Evolutionary conservation across 2,329 filamentous ascomycete genomes (phyloP), one percentile per base, ranked within the genome.

Genomic region (Penicillium nordicum): DNA sequence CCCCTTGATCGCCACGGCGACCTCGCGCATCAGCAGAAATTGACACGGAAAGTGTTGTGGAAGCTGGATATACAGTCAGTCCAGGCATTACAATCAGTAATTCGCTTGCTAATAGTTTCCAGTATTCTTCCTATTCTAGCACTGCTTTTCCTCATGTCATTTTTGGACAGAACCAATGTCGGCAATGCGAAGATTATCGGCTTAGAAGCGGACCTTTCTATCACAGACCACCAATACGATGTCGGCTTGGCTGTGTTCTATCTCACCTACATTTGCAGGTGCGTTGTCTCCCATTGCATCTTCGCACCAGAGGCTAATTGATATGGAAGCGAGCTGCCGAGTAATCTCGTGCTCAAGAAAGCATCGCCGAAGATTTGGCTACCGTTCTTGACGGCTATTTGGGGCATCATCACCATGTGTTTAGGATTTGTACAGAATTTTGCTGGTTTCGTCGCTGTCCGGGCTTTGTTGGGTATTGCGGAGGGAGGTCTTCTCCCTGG

Each of bases 101-200:
- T 23, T 18, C 29, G 16, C 29, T 18, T 43, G 40, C 29, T 40
- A n/a, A 42, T 12, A 9, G 5, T 4, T 10, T 16, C 32, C 54
- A 87, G 84, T 47, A 82, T 88, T 27, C 74, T 88, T 7, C 85
- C 86, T 0, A 72, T 86, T 7, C 78, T 89, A n/a, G 80, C 84
- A 0, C 65, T 88, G 0, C 74, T 89, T 1, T 88, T 88, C 62
- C 76, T 88, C 10, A 88, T 84, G 72, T 88, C 85, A 1, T 83
- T 83, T 60, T 76, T 84, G 53, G 87, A 89, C 70, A 80, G 88
- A 41, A 88, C 86, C n/a, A 90, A 89, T 67, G 84, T 89, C 37
- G 87, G 87, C 37, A 89, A 89, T 65, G 87, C 86, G 25, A 84
- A 84, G 58, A 84, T 89, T 9, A 79, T 87, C 50, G 82, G 83